These are phyloP conservation scores for Exophiala calicioides DNA, from an alignment of 2,329 filamentous ascomycete genomes.

Conservation along the genomic window DNA sequence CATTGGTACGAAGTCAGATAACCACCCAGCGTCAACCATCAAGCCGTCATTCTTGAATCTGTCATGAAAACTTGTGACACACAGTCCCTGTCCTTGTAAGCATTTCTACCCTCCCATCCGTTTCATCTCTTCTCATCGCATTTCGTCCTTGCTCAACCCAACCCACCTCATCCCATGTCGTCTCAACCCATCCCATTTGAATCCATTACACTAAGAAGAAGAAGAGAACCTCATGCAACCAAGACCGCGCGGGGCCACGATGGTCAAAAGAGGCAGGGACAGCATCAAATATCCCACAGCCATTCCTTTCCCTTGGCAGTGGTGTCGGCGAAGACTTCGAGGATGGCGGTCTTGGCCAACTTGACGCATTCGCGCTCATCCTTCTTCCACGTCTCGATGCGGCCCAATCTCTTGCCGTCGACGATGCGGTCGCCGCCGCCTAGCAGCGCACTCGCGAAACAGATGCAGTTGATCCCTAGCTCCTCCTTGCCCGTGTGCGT, in stretches of 20 bases:
- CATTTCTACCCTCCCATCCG: neutral
- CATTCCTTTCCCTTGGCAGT: slow-evolving; percentile 7
- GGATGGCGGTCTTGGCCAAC: slow-evolving; percentile 19
- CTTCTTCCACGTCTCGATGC: slow-evolving; percentile 26
- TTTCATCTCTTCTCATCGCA: too few relatives aligned
- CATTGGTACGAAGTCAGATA: too few relatives aligned
- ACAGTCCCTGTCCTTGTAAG: neutral
- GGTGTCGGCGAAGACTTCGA: slow-evolving; percentile 15
- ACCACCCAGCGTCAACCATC: too few relatives aligned
- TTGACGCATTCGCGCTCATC: slow-evolving; percentile 26
- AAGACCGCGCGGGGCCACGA: too few relatives aligned
- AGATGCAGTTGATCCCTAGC: slow-evolving; percentile 32
- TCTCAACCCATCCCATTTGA: too few relatives aligned
- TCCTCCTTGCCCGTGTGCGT: slow-evolving; percentile 26
- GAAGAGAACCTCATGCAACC: too few relatives aligned
- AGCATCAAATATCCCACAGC: slow-evolving; percentile 22
- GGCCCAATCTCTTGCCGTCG: slow-evolving; percentile 22
- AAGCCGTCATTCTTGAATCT: too few relatives aligned
- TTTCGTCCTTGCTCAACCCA: too few relatives aligned
- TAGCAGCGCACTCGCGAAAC: slow-evolving; percentile 31
- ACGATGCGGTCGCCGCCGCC: slow-evolving; percentile 30
- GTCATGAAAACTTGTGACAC: too few relatives aligned
- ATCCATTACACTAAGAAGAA: too few relatives aligned
- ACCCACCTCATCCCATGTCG: too few relatives aligned
- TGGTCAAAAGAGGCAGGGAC: too few relatives aligned